Base-by-base conservation (phyloP, 306 rosid species). In the Urtica urens region DNA sequence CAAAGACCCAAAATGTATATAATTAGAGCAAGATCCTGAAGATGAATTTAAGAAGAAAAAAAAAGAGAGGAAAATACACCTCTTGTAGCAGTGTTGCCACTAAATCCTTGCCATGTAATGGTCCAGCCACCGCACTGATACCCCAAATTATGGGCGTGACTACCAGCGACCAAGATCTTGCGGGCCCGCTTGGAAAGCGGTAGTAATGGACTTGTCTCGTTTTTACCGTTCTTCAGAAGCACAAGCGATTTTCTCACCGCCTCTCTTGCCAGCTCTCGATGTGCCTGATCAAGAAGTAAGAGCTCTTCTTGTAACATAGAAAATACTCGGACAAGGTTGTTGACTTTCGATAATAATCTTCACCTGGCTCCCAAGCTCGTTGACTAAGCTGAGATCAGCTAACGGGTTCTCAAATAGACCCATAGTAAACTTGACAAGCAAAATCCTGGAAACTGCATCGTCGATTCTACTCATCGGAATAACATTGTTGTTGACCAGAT, bases 101-200 rank as follows among this genome's bases (percentile, higher is more conserved):
- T 74, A 68, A 90, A 90, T 52, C 97, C 97, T 75, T 77, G 92
- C 97, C 97, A 90, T 55, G 71, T 40, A 39, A 84, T 90, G 66
- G 97, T 90, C 97, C 97, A 90, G 25, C 97, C 97, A 44, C 97
- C 97, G 31, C 97, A 90, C 60, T 90, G 97, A 63, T 81, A 90
- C 21, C 97, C 95, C 70, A 90, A 83, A 75, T 90, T 90, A 75
- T 90, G 80, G 10, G 92, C 95, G 67, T 90, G 97, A 55, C 72
- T 66, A 30, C 97, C 97, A 23, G 94, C 76, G 39, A 85, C 87
- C 17, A 90, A 70, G 66, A 90, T 25, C 73, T 79, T 90, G 19
- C 67, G 35, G 35, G 54, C 80, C 62, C 75, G 69, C 76, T 81
- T 85, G 39, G 85, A 63, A 73, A 90, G 94, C 26, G 97, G 97